Conservation (phyloP, 345 rosid species). For the Gossypioides kirkii region DNA sequence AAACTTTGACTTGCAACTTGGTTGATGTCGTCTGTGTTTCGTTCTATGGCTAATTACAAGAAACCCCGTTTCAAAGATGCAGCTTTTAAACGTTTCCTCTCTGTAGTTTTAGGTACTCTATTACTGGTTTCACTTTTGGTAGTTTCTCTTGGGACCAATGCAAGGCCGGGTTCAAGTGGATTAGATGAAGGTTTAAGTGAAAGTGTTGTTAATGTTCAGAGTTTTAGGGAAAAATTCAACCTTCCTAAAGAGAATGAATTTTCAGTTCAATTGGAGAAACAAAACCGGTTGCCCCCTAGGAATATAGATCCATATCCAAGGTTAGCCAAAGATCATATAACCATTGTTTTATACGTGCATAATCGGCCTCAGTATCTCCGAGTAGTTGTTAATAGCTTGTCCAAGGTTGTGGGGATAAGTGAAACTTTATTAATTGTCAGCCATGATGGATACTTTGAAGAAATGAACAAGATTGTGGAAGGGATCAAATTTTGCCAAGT, state of each 20-base stretch:
- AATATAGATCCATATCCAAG: slow-evolving; percentile 62
- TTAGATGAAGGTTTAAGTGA: slow-evolving; percentile 23
- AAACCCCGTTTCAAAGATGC: slow-evolving; percentile 48
- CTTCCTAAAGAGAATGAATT: slow-evolving; percentile 54
- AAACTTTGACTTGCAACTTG: not conserved
- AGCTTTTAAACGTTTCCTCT: slow-evolving; percentile 46
- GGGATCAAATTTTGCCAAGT: slow-evolving; percentile 81
- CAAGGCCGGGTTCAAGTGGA: slow-evolving; percentile 28
- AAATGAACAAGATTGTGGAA: slow-evolving; percentile 77
- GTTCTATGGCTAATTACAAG: slow-evolving; percentile 58
- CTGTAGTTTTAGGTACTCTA: slow-evolving; percentile 41
- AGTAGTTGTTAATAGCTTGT: slow-evolving; percentile 77
- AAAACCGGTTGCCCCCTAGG: slow-evolving; percentile 64
- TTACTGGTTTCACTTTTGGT: slow-evolving; percentile 46
- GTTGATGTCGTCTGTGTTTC: slow-evolving; percentile 13
- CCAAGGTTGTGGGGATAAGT: slow-evolving; percentile 70
- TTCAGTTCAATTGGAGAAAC: slow-evolving; percentile 53
- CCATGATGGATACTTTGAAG: slow-evolving; percentile 88
- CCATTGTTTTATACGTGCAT: slow-evolving; percentile 86
- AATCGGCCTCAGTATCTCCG: slow-evolving; percentile 82
- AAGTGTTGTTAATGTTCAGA: slow-evolving; percentile 16
- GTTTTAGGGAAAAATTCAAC: slow-evolving; percentile 21
- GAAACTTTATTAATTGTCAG: slow-evolving; percentile 89
- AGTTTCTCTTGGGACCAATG: slow-evolving; percentile 41
- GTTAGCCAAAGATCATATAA: slow-evolving; percentile 60